These are phyloP conservation scores for Zhuliangozyma blackwelliae DNA, from an alignment of 1,139 yeast genomes.

Conservation along the genomic window DNA sequence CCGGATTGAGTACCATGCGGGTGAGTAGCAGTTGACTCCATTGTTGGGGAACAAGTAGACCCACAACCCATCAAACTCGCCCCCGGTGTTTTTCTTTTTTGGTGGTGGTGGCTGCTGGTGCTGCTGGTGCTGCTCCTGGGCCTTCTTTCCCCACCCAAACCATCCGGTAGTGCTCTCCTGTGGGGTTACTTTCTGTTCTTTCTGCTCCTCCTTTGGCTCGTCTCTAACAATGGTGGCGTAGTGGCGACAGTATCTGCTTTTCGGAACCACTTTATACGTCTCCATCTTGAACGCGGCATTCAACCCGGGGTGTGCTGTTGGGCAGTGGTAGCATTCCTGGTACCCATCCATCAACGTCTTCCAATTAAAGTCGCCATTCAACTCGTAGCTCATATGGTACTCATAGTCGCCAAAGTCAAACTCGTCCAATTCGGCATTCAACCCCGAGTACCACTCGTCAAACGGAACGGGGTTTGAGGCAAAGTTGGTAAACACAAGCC, in stretches of 20 bases:
- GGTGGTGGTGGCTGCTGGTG: constrained; percentile 2
- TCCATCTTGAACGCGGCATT: constrained; percentile 56
- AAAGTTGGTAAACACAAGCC: constrained; percentile 54
- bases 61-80: constrained; percentile 59
- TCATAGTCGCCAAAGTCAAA: constrained; percentile 58
- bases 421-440: constrained; percentile 48
- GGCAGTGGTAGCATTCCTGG: constrained; percentile 65
- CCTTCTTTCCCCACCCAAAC: too few relatives aligned
- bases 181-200: constrained; percentile 13
- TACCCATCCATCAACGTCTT: constrained; percentile 65
- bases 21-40: constrained; percentile 60
- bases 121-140: not conserved
- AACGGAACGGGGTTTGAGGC: constrained; percentile 36
- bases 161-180: constrained; percentile 19
- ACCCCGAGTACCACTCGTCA: constrained; percentile 49
- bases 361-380: constrained; percentile 63
- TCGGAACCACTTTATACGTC: constrained; percentile 61
- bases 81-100: constrained; percentile 47
- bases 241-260: constrained; percentile 56
- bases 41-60: constrained; percentile 55
- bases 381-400: constrained; percentile 61
- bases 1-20: constrained; percentile 62
- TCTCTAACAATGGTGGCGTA: constrained; percentile 28
- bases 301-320: constrained; percentile 62
- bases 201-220: constrained; percentile 8